Percentiles rank a stretch among this genome's conserved stretches.
Evolutionary conservation across 495 filamentous ascomycete species (phyloP).

Genomic region (Pseudotulostoma volvatum): DNA sequence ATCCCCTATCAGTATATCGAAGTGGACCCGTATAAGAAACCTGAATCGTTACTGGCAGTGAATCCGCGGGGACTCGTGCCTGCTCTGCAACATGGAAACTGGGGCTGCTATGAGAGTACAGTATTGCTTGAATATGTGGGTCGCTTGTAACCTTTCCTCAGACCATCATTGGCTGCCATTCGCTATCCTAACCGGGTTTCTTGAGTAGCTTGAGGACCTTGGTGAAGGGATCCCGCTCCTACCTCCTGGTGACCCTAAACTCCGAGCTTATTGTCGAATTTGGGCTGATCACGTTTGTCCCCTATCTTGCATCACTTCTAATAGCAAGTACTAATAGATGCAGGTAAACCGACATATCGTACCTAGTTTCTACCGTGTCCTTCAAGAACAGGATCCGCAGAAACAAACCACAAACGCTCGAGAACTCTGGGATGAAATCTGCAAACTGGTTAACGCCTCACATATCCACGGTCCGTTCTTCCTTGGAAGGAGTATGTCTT

Average conservation of each 20-base stretch:
- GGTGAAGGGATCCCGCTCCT: constrained; percentile 43
- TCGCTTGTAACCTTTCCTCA: too few relatives aligned
- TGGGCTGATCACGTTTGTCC: constrained; percentile 72
- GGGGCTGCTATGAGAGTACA: constrained; percentile 75
- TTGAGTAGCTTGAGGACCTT: constrained; percentile 64
- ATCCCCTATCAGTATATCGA: constrained; percentile 85
- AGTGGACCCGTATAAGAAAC: constrained; percentile 75
- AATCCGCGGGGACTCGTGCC: constrained; percentile 85
- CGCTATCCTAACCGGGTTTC: background rate
- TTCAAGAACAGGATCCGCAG: constrained; percentile 51
- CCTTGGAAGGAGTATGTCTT: constrained; percentile 51
- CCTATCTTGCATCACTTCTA: background rate
- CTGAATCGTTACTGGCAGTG: constrained; percentile 58
- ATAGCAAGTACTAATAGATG: constrained; percentile 8
- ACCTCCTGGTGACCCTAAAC: constrained; percentile 45
- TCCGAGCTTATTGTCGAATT: constrained; percentile 61
- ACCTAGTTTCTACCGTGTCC: constrained; percentile 62
- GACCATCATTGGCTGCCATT: too few relatives aligned
- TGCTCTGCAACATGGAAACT: constrained; percentile 66
- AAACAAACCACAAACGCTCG: constrained; percentile 47
- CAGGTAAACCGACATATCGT: constrained; percentile 74
- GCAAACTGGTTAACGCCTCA: constrained; percentile 55
- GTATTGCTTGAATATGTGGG: constrained; percentile 82
- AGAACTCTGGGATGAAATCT: constrained; percentile 52
- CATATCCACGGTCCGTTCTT: constrained; percentile 65